Evolutionary conservation across 2,329 filamentous ascomycete species (phyloP), one percentile per base, ranked within the genome.

Genomic region (Aureobasidium sp.): DNA sequence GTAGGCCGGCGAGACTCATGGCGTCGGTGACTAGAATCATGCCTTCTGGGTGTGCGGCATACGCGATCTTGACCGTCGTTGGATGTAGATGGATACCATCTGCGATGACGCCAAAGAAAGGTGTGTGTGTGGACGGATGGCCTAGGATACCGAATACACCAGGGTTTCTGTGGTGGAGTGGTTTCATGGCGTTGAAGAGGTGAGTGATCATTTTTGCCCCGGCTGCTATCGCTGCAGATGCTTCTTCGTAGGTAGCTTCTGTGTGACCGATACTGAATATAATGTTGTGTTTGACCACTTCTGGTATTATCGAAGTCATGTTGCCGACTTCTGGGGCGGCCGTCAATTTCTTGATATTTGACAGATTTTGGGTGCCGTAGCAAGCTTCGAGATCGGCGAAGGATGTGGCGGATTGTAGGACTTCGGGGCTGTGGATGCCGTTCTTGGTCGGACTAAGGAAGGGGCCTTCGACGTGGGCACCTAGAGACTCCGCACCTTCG

Each of bases 131-230:
- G 25, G 43, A 47, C 18, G 64, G 45, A 25, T 54, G 50, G 67
- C 94, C 94, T 18, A 98, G 82, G 0, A 97, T 88, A 33, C 95
- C 95, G 76, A 97, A 97, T 71, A 97, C 90, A 43, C 94, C 94
- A 0, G 95, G 94, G 78, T 97, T 94, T 66, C 95, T 91, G 83
- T 98, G 94, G 77, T 96, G 93, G 59, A 97, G 88, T 18, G 94
- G 94, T 1, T 90, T 87, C 94, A 97, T 97, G 31, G 94, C 94
- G 77, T 97, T 97, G 87, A 97, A 97, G 1, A 97, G 85, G 74
- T 97, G 94, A 0, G 94, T 97, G 70, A 97, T 92, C 93, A 97
- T 97, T 56, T 88, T 92, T 2, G 93, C 93, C 60, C 94, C 94
- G 9, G 89, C 85, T n/a, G 82, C 83, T 4, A 96, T 87, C 25